These are phyloP conservation scores for Talaromyces ruber DNA, from an alignment of 495 filamentous ascomycete genomes.

Conservation along the genomic window DNA sequence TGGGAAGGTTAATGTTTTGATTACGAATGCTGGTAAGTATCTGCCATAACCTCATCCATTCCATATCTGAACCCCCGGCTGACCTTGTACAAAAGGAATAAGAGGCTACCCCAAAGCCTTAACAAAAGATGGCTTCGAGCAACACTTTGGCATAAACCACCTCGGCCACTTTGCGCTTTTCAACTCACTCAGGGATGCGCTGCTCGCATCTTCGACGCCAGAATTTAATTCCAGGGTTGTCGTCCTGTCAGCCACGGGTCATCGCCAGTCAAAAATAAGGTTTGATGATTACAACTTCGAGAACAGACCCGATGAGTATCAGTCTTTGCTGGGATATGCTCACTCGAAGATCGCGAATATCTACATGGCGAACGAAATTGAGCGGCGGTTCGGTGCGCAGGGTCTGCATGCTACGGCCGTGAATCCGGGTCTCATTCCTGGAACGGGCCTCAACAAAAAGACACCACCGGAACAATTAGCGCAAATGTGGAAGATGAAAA, in stretches of 20 bases:
- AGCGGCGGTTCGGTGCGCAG: slow-evolving; percentile 27
- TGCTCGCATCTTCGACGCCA: slow-evolving; percentile 29
- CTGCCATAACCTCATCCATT: neutral
- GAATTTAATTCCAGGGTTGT: slow-evolving; percentile 37
- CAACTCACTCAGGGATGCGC: slow-evolving; percentile 30
- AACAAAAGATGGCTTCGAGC: slow-evolving; percentile 37
- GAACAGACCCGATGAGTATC: slow-evolving; percentile 21
- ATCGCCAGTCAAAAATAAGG: slow-evolving; percentile 13
- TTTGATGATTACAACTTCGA: slow-evolving; percentile 21
- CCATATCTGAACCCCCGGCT: neutral
- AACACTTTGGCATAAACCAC: slow-evolving; percentile 42
- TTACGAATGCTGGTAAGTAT: slow-evolving; percentile 6
- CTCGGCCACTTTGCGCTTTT: slow-evolving; percentile 42
- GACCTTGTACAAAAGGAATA: neutral
- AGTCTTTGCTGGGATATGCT: slow-evolving; percentile 23
- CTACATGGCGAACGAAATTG: slow-evolving; percentile 38
- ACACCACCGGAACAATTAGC: slow-evolving; percentile 11
- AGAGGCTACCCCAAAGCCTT: slow-evolving; percentile 4
- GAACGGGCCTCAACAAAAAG: slow-evolving; percentile 14
- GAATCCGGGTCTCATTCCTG: slow-evolving; percentile 29
- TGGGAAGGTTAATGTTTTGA: slow-evolving; percentile 5
- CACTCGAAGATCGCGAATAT: slow-evolving; percentile 31
- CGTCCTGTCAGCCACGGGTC: slow-evolving; percentile 27
- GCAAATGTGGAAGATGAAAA: slow-evolving; percentile 10
- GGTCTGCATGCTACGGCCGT: slow-evolving; percentile 32